A percentile compares a stretch with the other conserved stretches of the same genome.
phyloP scores from a whole-genome alignment of 345 rosid genomes.

The Rhizophora apiculata region DNA sequence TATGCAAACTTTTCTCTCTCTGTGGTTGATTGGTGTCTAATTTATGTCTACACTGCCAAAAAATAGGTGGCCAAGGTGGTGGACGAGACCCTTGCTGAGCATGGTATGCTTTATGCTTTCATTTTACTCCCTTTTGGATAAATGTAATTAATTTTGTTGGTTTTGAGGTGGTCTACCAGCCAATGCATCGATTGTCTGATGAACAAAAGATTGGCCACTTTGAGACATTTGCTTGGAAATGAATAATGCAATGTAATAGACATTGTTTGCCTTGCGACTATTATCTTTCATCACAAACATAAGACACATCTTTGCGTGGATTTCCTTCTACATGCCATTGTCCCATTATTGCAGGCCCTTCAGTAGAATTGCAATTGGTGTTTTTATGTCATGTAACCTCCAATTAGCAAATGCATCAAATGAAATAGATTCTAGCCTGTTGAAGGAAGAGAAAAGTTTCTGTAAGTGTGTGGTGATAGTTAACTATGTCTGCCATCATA shows the following conservation, averaged over 20 bases:
- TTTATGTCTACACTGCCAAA: not conserved
- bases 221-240: too few species aligned
- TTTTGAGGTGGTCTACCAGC: not conserved
- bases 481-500: too few species aligned
- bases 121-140: not conserved
- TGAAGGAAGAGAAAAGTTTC: not conserved
- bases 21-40: not conserved
- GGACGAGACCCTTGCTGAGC: conserved; percentile 63
- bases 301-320: too few species aligned
- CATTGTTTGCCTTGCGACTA: too few species aligned
- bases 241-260: too few species aligned
- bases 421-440: not conserved
- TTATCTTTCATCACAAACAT: too few species aligned
- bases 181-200: not conserved
- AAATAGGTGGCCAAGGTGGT: conserved; percentile 78
- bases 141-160: not conserved
- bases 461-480: too few species aligned
- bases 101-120: conserved; percentile 50
- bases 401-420: not conserved
- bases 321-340: not conserved
- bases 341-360: not conserved
- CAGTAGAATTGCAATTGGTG: not conserved
- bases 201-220: not conserved
- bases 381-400: not conserved
- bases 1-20: not conserved